phyloP scores from a whole-genome alignment of 139 green algal genomes.

The Penium margaritaceum region DNA sequence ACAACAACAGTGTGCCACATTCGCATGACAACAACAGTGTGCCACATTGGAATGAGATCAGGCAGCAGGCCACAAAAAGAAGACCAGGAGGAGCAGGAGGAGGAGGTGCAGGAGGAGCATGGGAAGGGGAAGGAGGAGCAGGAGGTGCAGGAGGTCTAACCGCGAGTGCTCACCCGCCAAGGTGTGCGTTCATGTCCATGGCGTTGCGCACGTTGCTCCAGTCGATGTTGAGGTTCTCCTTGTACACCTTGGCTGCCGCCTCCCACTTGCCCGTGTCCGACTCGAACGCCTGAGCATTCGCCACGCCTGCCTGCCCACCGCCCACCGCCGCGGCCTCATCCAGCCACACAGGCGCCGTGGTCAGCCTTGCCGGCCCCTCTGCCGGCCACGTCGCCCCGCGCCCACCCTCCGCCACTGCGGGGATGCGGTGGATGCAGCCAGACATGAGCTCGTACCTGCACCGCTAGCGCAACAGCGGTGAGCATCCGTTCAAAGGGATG shows the following conservation, averaged over 20 bases:
- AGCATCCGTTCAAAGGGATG: no score
- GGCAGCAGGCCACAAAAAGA: no score
- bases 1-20: no score
- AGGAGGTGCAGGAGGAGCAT: no score
- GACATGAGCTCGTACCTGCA: conserved; percentile 13
- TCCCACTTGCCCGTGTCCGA: conserved; percentile 9
- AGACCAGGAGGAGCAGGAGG: no score
- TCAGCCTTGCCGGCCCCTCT: background rate
- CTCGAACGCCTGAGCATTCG: conserved; percentile 12
- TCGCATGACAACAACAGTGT: no score
- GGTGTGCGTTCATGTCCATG: conserved; percentile 32
- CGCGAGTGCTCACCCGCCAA: conserved; percentile 20
- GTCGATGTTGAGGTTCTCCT: conserved; percentile 9
- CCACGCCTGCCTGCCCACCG: background rate
- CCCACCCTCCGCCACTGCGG: background rate
- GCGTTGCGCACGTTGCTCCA: conserved; percentile 33
- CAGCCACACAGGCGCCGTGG: conserved; percentile 4
- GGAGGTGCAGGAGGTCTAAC: no score
- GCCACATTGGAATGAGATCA: no score
- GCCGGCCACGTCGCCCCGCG: conserved; percentile 15
- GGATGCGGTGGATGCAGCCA: conserved; percentile 13
- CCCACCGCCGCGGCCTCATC: background rate
- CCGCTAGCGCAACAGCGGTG: no score
- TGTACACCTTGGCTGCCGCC: background rate
- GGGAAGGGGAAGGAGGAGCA: no score